Conservation (phyloP, 2,329 filamentous ascomycete species). For the Phyllosticta ampelicida region DNA sequence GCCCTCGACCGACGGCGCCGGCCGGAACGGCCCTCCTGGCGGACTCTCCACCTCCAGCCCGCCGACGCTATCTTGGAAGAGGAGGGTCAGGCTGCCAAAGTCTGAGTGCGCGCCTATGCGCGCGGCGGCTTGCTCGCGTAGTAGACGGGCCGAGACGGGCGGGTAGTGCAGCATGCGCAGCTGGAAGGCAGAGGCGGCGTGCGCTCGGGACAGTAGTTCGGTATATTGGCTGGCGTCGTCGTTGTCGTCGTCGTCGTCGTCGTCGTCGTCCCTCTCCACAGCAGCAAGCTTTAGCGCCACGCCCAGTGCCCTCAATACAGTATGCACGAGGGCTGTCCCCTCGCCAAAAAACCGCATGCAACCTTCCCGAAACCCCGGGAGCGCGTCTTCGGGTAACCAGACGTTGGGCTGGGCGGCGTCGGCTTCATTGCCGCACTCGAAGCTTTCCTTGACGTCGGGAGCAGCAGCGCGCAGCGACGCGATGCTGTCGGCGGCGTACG, state of each 20-base stretch:
- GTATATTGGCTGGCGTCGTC: no score
- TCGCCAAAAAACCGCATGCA: slow-evolving; percentile 20
- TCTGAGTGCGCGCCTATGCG: slow-evolving; percentile 34
- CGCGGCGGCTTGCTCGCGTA: slow-evolving; percentile 16
- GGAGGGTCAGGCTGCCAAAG: slow-evolving; percentile 31
- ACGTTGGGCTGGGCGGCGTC: slow-evolving; percentile 28
- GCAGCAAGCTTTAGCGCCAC: slow-evolving; percentile 15
- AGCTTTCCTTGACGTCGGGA: slow-evolving; percentile 26
- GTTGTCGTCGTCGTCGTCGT: background rate
- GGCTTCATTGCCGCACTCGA: slow-evolving; percentile 21
- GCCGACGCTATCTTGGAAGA: slow-evolving; percentile 33
- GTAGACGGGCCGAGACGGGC: slow-evolving; percentile 18
- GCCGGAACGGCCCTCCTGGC: slow-evolving; percentile 18
- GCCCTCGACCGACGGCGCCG: slow-evolving; percentile 21
- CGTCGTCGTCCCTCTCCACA: no score
- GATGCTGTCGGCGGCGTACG: slow-evolving; percentile 17
- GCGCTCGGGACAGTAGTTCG: slow-evolving; percentile 19
- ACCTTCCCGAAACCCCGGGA: slow-evolving; percentile 28
- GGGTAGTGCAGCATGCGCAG: slow-evolving; percentile 32
- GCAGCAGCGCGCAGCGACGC: slow-evolving; percentile 14
- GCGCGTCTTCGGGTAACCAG: slow-evolving; percentile 28
- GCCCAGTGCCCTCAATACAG: slow-evolving; percentile 19
- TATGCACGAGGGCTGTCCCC: slow-evolving; percentile 17
- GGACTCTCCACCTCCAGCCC: slow-evolving; percentile 31
- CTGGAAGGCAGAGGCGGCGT: slow-evolving; percentile 22